A percentile compares a stretch with the other conserved stretches of the same genome.
These are phyloP conservation scores for Dendrobium nobile DNA, from an alignment of 106 monocot genomes.

Conservation along the genomic window DNA sequence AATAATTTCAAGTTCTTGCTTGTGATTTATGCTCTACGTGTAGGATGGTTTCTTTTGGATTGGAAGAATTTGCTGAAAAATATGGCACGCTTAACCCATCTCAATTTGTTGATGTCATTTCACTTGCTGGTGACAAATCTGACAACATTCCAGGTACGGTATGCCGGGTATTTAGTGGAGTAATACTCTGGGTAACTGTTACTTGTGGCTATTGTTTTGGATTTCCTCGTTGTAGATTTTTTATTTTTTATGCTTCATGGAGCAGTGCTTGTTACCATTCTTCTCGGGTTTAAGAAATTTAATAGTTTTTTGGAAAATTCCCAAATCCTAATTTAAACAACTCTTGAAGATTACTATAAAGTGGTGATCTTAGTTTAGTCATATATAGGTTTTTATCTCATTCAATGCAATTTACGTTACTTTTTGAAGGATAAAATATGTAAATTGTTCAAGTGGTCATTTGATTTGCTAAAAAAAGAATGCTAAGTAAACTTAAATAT, in stretches of 20 bases:
- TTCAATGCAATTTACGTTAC: not conserved
- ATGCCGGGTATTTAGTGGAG: not conserved
- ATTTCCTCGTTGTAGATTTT: not conserved
- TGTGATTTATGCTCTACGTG: conserved; percentile 12
- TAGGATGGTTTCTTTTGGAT: conserved; percentile 95
- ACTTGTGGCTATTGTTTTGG: not conserved
- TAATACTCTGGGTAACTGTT: not conserved
- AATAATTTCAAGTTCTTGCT: not conserved
- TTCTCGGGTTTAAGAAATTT: not conserved
- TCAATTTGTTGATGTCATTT: conserved; percentile 84
- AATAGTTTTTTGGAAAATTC: not conserved
- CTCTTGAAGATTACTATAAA: not conserved
- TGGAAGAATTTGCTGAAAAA: conserved; percentile 85
- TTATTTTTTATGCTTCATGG: no score
- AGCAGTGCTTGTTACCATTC: not conserved
- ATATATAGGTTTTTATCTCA: not conserved
- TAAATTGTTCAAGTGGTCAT: not conserved
- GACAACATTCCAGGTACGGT: conserved; percentile 91
- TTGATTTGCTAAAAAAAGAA: no score
- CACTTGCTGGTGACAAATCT: conserved; percentile 68
- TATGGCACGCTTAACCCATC: conserved; percentile 68
- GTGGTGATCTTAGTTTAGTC: not conserved
- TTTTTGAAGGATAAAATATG: not conserved
- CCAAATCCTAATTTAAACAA: not conserved
- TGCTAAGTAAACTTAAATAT: no score